A percentile compares a stretch with the other conserved stretches of the same genome.
Evolutionary conservation across 129 eudicot species (phyloP).

Genomic region (Mikania micrantha): DNA sequence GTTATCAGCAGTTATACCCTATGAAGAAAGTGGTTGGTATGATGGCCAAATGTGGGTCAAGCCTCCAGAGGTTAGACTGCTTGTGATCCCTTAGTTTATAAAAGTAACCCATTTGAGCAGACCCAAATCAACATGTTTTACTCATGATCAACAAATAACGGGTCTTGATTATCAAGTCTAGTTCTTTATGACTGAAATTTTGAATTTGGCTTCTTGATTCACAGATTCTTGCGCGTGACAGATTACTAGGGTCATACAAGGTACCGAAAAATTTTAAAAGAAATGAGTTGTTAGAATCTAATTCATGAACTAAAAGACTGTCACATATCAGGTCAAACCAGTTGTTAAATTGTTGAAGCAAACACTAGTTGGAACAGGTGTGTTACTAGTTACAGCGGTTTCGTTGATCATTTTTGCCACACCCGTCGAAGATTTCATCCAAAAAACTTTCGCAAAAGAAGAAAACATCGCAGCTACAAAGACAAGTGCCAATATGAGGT

Average conservation of each 20-base stretch:
- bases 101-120: too few species aligned
- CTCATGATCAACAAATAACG: too few species aligned
- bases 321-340: constrained; percentile 71
- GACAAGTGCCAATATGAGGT: constrained; percentile 56
- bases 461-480: constrained; percentile 40
- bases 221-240: constrained; percentile 78
- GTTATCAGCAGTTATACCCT: constrained; percentile 91
- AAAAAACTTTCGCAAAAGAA: constrained; percentile 37
- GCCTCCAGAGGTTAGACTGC: constrained; percentile 86
- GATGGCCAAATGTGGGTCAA: constrained; percentile 99
- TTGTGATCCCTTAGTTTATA: constrained; percentile 1
- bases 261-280: constrained; percentile 29
- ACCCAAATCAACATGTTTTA: too few species aligned
- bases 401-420: constrained; percentile 74
- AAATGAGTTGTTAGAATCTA: background rate
- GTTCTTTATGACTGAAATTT: too few species aligned
- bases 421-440: constrained; percentile 81
- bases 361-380: constrained; percentile 93
- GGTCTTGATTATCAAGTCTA: too few species aligned
- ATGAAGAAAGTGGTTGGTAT: constrained; percentile 98
- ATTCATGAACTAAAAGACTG: background rate
- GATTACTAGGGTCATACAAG: constrained; percentile 77
- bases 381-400: constrained; percentile 77
- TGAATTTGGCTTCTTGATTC: background rate
- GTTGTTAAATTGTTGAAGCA: constrained; percentile 94